Evolutionary conservation across 441 rosid species (phyloP).

Genomic region (Isatis lusitanica): DNA sequence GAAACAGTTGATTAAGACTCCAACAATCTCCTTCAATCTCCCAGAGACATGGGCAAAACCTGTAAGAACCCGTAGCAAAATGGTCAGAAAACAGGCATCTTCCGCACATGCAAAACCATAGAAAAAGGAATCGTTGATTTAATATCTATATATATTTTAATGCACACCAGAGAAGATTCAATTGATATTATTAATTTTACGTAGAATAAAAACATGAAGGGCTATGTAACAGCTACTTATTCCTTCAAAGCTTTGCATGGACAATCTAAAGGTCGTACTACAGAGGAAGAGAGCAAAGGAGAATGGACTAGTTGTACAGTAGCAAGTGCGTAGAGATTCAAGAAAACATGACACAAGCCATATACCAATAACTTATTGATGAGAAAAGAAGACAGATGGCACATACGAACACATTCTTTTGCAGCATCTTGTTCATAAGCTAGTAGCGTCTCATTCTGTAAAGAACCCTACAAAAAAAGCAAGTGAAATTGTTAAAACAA

Average conservation of each 20-base stretch:
- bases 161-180: not conserved
- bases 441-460: slow-evolving; percentile 45
- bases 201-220: not conserved
- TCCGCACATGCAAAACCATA: slow-evolving; percentile 5
- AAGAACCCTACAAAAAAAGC: slow-evolving; percentile 38
- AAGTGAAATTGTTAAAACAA: not conserved
- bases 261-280: slow-evolving; percentile 2
- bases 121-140: not conserved
- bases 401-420: slow-evolving; percentile 59
- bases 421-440: slow-evolving; percentile 55
- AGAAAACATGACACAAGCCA: slow-evolving; percentile 10
- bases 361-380: slow-evolving; percentile 12
- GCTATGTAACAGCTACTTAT: not conserved
- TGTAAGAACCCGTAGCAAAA: slow-evolving; percentile 31
- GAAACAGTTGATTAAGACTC: slow-evolving; percentile 67
- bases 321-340: slow-evolving; percentile 2
- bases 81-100: not conserved
- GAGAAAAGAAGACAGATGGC: slow-evolving; percentile 25
- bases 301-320: not conserved
- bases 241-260: not conserved
- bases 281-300: not conserved
- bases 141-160: not conserved
- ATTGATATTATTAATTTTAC: not conserved
- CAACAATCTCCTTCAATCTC: slow-evolving; percentile 68
- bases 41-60: slow-evolving; percentile 49